phyloP scores from a whole-genome alignment of 768 basidiomycete species.

The Trametes sanguinea region DNA sequence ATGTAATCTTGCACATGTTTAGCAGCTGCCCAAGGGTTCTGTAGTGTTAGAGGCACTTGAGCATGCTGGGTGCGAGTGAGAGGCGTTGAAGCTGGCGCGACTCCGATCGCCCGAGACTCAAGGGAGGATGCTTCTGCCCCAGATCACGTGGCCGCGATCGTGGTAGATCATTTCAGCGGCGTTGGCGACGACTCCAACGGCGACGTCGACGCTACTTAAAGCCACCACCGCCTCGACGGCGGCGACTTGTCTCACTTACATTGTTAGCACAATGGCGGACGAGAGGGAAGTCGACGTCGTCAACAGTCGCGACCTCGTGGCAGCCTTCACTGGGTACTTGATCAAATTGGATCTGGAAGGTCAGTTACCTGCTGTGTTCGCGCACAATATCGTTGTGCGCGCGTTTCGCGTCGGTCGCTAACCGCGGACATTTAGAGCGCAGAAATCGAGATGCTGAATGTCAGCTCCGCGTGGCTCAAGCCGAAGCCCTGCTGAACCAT shows the following conservation, averaged over 20 bases:
- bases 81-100: no score
- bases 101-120: no score
- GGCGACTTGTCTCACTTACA: conserved; percentile 21
- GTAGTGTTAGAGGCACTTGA: no score
- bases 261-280: neutral
- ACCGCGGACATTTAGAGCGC: neutral
- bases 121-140: no score
- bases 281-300: conserved; percentile 1
- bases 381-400: no score
- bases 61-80: no score
- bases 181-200: no score
- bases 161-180: no score
- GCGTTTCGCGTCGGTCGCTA: neutral
- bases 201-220: no score
- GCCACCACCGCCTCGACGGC: neutral
- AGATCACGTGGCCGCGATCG: no score
- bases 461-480: neutral
- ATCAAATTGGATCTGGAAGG: conserved; percentile 3
- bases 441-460: conserved; percentile 18
- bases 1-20: no score
- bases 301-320: conserved; percentile 9
- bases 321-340: conserved; percentile 9
- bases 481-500: neutral
- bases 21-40: no score
- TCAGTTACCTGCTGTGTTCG: neutral